phyloP scores from a whole-genome alignment of 805 yeast species.

The Kuraishia piskuri region DNA sequence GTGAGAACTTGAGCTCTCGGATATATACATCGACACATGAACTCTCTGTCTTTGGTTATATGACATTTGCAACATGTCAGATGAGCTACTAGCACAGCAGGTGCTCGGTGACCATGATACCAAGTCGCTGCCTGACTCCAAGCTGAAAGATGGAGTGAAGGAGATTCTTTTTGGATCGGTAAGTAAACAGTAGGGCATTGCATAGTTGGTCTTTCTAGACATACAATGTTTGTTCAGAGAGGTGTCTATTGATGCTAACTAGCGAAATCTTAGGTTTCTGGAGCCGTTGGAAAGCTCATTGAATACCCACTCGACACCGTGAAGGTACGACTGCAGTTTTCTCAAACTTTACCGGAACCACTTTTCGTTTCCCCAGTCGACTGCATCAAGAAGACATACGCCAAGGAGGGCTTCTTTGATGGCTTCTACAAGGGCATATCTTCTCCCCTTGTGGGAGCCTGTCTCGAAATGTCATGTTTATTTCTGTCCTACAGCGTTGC shows the following conservation, averaged over 20 bases:
- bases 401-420: slow-evolving; percentile 53
- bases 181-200: not conserved
- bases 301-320: slow-evolving; percentile 93
- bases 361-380: slow-evolving; percentile 53
- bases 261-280: slow-evolving; percentile 36
- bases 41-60: not conserved
- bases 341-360: slow-evolving; percentile 50
- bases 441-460: slow-evolving; percentile 84
- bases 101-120: not conserved
- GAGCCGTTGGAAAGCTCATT: slow-evolving; percentile 73
- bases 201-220: no score
- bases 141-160: slow-evolving; percentile 1
- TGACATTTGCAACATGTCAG: not conserved
- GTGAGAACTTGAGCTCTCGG: not conserved
- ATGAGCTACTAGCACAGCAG: not conserved
- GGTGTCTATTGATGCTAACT: no score
- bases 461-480: slow-evolving; percentile 78
- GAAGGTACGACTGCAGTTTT: slow-evolving; percentile 71
- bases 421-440: slow-evolving; percentile 78
- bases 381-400: slow-evolving; percentile 54
- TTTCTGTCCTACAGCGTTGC: slow-evolving; percentile 57
- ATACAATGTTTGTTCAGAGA: no score
- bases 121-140: not conserved
- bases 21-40: not conserved
- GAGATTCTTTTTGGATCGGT: slow-evolving; percentile 2